Evolutionary conservation across 1,284 basidiomycete genomes (phyloP).

Genomic region (Volvariella surrecta): DNA sequence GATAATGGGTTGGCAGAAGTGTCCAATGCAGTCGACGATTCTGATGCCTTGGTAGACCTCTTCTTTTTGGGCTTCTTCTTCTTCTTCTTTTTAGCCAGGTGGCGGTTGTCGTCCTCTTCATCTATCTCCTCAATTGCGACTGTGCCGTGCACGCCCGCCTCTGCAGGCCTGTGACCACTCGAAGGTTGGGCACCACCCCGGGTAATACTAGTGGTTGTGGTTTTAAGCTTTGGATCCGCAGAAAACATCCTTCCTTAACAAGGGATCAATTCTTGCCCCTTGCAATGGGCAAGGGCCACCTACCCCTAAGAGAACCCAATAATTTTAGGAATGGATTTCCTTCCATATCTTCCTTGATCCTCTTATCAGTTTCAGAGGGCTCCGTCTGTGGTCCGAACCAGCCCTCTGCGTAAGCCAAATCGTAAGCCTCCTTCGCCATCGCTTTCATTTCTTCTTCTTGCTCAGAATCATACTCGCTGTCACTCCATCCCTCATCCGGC

Average conservation of each 20-base stretch:
- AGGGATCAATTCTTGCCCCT: conserved; percentile 6
- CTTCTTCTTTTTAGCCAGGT: conserved; percentile 49
- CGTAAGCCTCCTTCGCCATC: conserved; percentile 62
- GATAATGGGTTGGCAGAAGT: conserved; percentile 7
- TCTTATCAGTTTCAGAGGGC: conserved; percentile 26
- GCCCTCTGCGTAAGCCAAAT: conserved; percentile 49
- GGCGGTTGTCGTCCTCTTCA: conserved; percentile 43
- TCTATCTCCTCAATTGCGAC: conserved; percentile 51
- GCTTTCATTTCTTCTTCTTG: conserved; percentile 58
- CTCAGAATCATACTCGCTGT: conserved; percentile 54
- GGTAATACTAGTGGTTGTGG: conserved; percentile 20
- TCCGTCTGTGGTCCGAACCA: conserved; percentile 36
- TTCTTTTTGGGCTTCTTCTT: conserved; percentile 32
- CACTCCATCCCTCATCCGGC: conserved; percentile 17
- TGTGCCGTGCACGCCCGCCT: background rate
- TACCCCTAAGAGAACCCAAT: conserved; percentile 62
- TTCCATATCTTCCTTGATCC: conserved; percentile 40
- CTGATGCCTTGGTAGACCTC: conserved; percentile 33
- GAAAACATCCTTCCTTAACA: conserved; percentile 61
- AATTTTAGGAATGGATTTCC: conserved; percentile 69
- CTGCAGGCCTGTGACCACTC: too few species aligned
- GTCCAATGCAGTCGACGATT: conserved; percentile 9
- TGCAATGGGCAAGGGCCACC: conserved; percentile 7
- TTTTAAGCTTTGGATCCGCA: conserved; percentile 46
- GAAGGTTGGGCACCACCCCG: too few species aligned